Percentiles rank a stretch among this genome's conserved stretches.
Evolutionary conservation across 352 stramenopile species (phyloP).

Genomic region (Phytophthora constricta): DNA sequence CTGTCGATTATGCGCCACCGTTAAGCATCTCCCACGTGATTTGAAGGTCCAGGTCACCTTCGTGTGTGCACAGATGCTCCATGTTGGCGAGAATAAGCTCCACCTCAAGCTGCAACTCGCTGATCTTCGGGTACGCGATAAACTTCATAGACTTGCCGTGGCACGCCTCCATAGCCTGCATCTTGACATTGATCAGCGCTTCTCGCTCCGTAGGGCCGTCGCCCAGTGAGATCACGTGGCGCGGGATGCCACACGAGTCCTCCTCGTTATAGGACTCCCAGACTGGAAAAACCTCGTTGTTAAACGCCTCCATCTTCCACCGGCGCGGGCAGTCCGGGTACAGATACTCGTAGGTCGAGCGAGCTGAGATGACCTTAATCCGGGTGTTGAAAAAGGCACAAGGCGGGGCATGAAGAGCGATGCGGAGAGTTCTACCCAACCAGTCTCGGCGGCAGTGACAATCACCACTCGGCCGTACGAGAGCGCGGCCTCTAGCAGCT

Average conservation of each 20-base stretch:
- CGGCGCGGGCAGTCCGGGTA: slow-evolving; percentile 83
- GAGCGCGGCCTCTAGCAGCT: slow-evolving; percentile 76
- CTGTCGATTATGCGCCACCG: slow-evolving; percentile 41
- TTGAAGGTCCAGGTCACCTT: slow-evolving; percentile 83
- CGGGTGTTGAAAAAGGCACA: slow-evolving; percentile 76
- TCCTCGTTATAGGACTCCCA: slow-evolving; percentile 76
- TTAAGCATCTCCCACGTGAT: slow-evolving; percentile 89
- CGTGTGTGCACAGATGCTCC: slow-evolving; percentile 82
- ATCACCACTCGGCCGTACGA: slow-evolving; percentile 85
- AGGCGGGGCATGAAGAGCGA: slow-evolving; percentile 89
- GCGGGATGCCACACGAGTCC: slow-evolving; percentile 51
- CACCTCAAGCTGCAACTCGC: slow-evolving; percentile 78
- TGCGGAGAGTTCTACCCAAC: slow-evolving; percentile 91
- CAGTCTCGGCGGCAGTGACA: slow-evolving; percentile 88
- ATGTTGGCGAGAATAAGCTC: slow-evolving; percentile 84
- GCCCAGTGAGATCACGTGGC: slow-evolving; percentile 84
- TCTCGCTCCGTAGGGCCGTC: slow-evolving; percentile 85
- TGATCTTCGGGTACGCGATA: slow-evolving; percentile 88
- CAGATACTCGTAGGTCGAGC: slow-evolving; percentile 89
- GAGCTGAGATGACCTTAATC: slow-evolving; percentile 91
- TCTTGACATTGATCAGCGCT: slow-evolving; percentile 86
- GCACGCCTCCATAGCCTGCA: slow-evolving; percentile 81
- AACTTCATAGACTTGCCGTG: slow-evolving; percentile 91
- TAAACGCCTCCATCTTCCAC: slow-evolving; percentile 92
- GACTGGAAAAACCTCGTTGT: slow-evolving; percentile 83